Evolutionary conservation across 2,329 filamentous ascomycete species (phyloP), one percentile per base, ranked within the genome.

Genomic region (Xylariaceae sp.): DNA sequence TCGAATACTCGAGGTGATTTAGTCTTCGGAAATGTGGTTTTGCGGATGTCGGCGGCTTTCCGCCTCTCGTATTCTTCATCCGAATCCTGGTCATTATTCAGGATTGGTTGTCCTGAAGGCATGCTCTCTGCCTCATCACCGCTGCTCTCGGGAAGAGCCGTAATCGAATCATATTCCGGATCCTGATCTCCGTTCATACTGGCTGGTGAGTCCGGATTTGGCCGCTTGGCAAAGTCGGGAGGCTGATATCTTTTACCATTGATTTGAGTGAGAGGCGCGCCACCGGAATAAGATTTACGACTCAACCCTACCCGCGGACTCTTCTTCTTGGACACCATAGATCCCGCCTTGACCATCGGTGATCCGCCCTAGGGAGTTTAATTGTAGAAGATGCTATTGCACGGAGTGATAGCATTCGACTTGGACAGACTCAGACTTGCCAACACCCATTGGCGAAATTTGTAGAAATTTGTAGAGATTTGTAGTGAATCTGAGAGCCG

Each of bases 21-120:
- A 30, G 51, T 39, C 5, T 43, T 43, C 31, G 29, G 51, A 49
- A 75, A 76, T 9, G 34, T 54, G n/a, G 70, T 73, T 6, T 58
- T 60, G 39, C 59, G 65, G 30, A 76, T 75, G 50, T 67, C 58
- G 12, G 62, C 70, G 3, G 61, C 58, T n/a, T 55, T 54, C 34
- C 53, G 58, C 30, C 53, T 55, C 19, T 70, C 64, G n/a, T 69
- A 64, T n/a, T 62, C 56, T 34, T 69, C 64, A 44, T 64, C 60
- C 27, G 60, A 62, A 51, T 62, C 57, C 30, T 57, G 40, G 47
- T 27, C 30, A 47, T 59, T 52, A 29, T 50, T n/a, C 40, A 47
- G 2, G 27, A 12, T 8, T 2, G 31, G 30, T 57, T 59, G 37
- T 51, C 29, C 39, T 40, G 39, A 9, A n/a, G 35, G 12, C 6